phyloP scores from a whole-genome alignment of 176 grass and related monocot species.

The Bromus sterilis region DNA sequence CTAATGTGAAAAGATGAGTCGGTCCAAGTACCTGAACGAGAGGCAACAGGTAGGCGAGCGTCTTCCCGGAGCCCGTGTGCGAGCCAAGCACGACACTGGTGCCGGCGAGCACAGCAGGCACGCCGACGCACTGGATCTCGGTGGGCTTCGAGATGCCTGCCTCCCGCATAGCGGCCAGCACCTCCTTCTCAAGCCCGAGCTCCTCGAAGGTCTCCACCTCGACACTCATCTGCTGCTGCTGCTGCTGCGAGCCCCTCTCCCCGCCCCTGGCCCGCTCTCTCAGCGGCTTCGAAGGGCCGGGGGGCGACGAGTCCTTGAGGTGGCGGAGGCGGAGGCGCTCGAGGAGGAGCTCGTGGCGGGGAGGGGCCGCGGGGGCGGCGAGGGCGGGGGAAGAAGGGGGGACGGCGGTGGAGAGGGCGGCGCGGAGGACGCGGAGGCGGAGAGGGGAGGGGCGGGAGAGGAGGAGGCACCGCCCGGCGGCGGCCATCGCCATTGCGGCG shows the following conservation, averaged over 20 bases:
- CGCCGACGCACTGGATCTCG: constrained; percentile 81
- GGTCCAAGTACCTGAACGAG: constrained; percentile 63
- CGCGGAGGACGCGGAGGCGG: constrained; percentile 40
- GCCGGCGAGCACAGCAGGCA: constrained; percentile 58
- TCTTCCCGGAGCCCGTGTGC: constrained; percentile 97
- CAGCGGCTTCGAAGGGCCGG: neutral
- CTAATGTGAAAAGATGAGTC: neutral
- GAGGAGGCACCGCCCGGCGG: constrained; percentile 46
- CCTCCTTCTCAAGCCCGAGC: constrained; percentile 56
- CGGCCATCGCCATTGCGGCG: constrained; percentile 34
- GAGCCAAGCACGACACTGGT: constrained; percentile 85
- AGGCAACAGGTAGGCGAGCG: constrained; percentile 85
- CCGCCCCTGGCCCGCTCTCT: constrained; percentile 11
- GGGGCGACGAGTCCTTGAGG: constrained; percentile 49
- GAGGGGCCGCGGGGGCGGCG: constrained; percentile 6
- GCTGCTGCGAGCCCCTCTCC: constrained; percentile 4
- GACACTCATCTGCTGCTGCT: constrained; percentile 23
- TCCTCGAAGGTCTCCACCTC: constrained; percentile 59
- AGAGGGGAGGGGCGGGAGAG: constrained; percentile 32
- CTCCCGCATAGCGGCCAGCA: constrained; percentile 57
- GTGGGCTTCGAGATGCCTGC: constrained; percentile 74
- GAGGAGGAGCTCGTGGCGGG: constrained; percentile 72
- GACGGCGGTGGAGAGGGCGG: constrained; percentile 26
- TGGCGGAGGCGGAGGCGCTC: constrained; percentile 81
- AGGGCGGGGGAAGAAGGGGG: neutral